A percentile compares a stretch with the other conserved stretches of the same genome.
These are phyloP conservation scores for Tolypocladium tundrense DNA, from an alignment of 2,329 filamentous ascomycete species.

Conservation along the genomic window DNA sequence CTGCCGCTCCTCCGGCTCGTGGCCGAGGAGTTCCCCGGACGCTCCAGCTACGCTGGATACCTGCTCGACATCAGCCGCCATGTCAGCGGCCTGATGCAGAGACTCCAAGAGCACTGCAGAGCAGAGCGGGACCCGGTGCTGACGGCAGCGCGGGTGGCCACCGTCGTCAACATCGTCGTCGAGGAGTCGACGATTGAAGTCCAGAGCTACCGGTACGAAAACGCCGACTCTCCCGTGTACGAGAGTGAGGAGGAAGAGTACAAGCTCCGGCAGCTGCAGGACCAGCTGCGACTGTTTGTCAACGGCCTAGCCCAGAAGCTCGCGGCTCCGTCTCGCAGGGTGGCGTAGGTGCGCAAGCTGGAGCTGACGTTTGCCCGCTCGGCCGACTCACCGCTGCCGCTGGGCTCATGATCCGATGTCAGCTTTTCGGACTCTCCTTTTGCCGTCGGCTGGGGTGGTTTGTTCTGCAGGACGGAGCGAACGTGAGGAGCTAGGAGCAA, in stretches of 20 bases:
- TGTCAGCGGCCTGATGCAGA: background rate
- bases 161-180: background rate
- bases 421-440: too few relatives aligned
- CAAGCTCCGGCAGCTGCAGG: background rate
- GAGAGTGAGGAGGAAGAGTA: background rate
- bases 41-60: background rate
- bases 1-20: background rate
- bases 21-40: background rate
- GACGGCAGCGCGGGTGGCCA: background rate
- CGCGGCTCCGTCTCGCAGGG: background rate
- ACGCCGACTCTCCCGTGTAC: background rate
- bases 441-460: background rate
- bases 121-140: background rate
- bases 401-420: background rate
- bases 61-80: background rate
- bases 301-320: background rate
- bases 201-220: background rate
- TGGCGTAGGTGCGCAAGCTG: background rate
- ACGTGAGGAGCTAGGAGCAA: background rate
- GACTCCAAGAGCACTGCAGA: background rate
- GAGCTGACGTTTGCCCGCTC: background rate
- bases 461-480: background rate
- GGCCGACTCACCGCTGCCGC: background rate
- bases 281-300: background rate
- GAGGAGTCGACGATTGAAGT: background rate